These are phyloP conservation scores for Athelia sp. DNA, from an alignment of 1,284 basidiomycete genomes.

Conservation along the genomic window DNA sequence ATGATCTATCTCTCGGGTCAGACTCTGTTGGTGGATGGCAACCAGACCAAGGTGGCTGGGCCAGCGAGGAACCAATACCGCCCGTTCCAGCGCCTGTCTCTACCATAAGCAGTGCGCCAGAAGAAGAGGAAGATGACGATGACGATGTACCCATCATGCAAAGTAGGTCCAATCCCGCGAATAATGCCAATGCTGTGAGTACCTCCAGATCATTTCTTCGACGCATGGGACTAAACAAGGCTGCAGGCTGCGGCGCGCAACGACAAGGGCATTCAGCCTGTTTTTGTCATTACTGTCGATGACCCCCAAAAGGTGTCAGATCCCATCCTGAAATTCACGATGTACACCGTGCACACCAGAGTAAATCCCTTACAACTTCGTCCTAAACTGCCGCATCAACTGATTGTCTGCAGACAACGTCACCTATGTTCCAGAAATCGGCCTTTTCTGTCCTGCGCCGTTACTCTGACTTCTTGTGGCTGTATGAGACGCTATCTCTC, in stretches of 20 bases:
- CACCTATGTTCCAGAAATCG: conserved; percentile 75
- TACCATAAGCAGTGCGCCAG: conserved; percentile 15
- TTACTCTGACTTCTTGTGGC: conserved; percentile 97
- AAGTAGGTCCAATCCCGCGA: conserved; percentile 5
- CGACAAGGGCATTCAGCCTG: conserved; percentile 47
- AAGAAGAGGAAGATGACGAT: conserved; percentile 55
- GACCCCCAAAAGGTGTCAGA: conserved; percentile 94
- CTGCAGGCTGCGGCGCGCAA: conserved; percentile 19
- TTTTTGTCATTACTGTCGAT: conserved; percentile 80
- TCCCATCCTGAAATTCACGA: conserved; percentile 86
- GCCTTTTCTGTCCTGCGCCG: conserved; percentile 89
- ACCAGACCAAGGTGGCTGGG: conserved; percentile 35
- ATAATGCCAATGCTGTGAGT: conserved; percentile 15
- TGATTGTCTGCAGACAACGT: conserved; percentile 61
- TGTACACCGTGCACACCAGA: conserved; percentile 90
- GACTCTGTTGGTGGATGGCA: conserved; percentile 59
- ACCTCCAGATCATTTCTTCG: background rate
- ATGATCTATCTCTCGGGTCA: conserved; percentile 57
- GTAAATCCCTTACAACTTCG: conserved; percentile 33
- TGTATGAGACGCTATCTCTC: conserved; percentile 83
- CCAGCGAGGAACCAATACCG: conserved; percentile 22
- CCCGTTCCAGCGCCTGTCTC: conserved; percentile 10
- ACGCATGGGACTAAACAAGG: conserved; percentile 4
- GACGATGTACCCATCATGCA: conserved; percentile 63
- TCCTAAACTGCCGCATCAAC: conserved; percentile 6